phyloP scores from a whole-genome alignment of 192 early-diverging fungal species.

The Diversispora epigaea region DNA sequence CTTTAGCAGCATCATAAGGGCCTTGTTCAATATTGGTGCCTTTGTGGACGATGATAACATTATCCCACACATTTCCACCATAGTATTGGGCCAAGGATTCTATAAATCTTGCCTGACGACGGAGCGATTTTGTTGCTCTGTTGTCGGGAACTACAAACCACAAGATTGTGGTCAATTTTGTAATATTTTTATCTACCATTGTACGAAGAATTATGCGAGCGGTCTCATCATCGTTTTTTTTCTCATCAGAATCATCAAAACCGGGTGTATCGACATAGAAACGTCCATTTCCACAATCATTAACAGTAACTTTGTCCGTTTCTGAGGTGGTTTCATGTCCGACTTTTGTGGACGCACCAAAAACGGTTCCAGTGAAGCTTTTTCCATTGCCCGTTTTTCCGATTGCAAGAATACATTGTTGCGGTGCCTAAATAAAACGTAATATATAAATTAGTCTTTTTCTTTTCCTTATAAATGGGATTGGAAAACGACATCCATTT shows the following conservation, averaged over 20 bases:
- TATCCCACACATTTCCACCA: slow-evolving; percentile 30
- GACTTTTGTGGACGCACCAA: slow-evolving; percentile 20
- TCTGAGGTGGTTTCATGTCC: not conserved
- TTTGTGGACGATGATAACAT: slow-evolving; percentile 26
- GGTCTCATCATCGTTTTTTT: slow-evolving; percentile 11
- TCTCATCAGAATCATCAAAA: slow-evolving; percentile 20
- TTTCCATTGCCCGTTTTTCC: slow-evolving; percentile 9
- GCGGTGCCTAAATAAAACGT: not conserved
- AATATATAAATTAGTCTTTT: not conserved
- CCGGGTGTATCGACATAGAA: slow-evolving; percentile 27
- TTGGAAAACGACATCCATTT: no score
- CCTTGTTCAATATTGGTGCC: not conserved
- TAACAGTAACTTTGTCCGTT: slow-evolving; percentile 11
- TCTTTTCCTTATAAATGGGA: no score
- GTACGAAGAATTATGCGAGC: not conserved
- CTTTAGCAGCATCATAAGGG: slow-evolving; percentile 10
- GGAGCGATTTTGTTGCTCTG: not conserved
- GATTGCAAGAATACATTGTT: slow-evolving; percentile 10
- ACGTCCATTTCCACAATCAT: not conserved
- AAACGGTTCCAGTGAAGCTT: slow-evolving; percentile 30
- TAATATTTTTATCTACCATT: not conserved
- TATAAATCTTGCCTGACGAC: slow-evolving; percentile 21
- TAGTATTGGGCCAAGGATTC: slow-evolving; percentile 11
- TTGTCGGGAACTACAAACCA: slow-evolving; percentile 1
- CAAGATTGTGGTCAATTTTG: slow-evolving; percentile 8